Conservation (phyloP, 2,329 filamentous ascomycete genomes). For the Aureobasidium vineae region DNA sequence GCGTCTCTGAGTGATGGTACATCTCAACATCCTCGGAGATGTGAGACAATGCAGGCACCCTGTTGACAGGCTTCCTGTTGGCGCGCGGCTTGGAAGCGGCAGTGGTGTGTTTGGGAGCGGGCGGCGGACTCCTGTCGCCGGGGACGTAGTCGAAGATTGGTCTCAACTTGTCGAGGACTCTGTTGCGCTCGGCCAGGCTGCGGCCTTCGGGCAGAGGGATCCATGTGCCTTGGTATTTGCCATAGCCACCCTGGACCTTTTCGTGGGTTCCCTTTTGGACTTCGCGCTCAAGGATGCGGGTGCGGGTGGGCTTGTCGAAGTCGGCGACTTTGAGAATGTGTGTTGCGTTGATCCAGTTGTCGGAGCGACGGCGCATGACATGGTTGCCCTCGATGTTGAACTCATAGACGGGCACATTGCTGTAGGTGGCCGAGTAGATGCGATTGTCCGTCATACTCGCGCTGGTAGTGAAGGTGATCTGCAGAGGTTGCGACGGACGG, state of each 20-base stretch:
- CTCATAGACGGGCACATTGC: constrained; percentile 82
- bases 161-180: constrained; percentile 75
- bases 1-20: constrained; percentile 70
- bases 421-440: constrained; percentile 65
- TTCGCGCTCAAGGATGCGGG: constrained; percentile 90
- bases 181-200: constrained; percentile 80
- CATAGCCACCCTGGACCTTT: constrained; percentile 97
- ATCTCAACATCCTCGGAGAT: constrained; percentile 63
- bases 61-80: constrained; percentile 23
- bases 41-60: constrained; percentile 39
- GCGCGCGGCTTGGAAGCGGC: constrained; percentile 71
- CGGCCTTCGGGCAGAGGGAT: constrained; percentile 83
- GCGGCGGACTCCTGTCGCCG: constrained; percentile 83
- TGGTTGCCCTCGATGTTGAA: constrained; percentile 84
- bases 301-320: constrained; percentile 94
- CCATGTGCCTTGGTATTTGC: constrained; percentile 99
- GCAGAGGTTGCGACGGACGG: not conserved
- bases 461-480: not conserved
- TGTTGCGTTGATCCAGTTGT: constrained; percentile 99
- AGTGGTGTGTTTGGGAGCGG: constrained; percentile 83
- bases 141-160: constrained; percentile 88
- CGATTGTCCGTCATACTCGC: constrained; percentile 32
- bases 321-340: constrained; percentile 97
- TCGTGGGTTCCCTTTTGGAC: constrained; percentile 96
- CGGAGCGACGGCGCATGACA: constrained; percentile 90